Conservation (phyloP, 352 stramenopile genomes). For the Phytophthora crassamura region DNA sequence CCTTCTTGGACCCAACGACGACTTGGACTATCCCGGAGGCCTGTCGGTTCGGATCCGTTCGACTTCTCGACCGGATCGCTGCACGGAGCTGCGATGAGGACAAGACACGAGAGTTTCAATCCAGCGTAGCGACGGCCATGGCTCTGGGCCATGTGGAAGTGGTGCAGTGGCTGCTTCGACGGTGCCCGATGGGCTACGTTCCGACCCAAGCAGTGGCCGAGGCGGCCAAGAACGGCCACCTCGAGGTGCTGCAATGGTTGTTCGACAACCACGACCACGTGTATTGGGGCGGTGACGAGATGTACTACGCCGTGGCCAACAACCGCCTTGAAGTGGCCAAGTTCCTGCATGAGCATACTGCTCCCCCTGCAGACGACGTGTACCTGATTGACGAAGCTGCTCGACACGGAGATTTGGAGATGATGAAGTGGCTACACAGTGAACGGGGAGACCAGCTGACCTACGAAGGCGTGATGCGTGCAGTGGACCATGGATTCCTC, state of each 20-base stretch:
- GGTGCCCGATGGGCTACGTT: slow-evolving; percentile 24
- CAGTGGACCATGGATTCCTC: slow-evolving; percentile 28
- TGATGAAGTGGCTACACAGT: slow-evolving; percentile 37
- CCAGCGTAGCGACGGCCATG: slow-evolving; percentile 7
- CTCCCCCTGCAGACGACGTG: slow-evolving; percentile 25
- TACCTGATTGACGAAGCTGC: slow-evolving; percentile 41
- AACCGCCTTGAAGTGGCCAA: slow-evolving; percentile 32
- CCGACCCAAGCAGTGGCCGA: slow-evolving; percentile 19
- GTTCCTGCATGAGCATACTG: slow-evolving; percentile 25
- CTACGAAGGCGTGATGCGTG: slow-evolving; percentile 35
- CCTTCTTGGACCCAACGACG: slow-evolving; percentile 15
- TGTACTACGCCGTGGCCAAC: slow-evolving; percentile 32
- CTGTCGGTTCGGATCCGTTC: slow-evolving; percentile 25
- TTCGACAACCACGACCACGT: slow-evolving; percentile 41
- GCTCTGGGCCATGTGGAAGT: slow-evolving; percentile 18
- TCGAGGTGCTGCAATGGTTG: slow-evolving; percentile 35
- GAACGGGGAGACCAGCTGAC: slow-evolving; percentile 27
- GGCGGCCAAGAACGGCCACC: slow-evolving; percentile 33
- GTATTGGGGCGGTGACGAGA: slow-evolving; percentile 41
- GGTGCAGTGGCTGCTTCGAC: slow-evolving; percentile 28
- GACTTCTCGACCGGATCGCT: slow-evolving; percentile 30
- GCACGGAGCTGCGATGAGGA: slow-evolving; percentile 4
- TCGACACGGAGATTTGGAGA: slow-evolving; percentile 33
- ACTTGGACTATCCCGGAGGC: slow-evolving; percentile 24
- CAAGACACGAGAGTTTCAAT: slow-evolving; percentile 9